Evolutionary conservation across 805 yeast species (phyloP).

Genomic region (Ogataea sp.): DNA sequence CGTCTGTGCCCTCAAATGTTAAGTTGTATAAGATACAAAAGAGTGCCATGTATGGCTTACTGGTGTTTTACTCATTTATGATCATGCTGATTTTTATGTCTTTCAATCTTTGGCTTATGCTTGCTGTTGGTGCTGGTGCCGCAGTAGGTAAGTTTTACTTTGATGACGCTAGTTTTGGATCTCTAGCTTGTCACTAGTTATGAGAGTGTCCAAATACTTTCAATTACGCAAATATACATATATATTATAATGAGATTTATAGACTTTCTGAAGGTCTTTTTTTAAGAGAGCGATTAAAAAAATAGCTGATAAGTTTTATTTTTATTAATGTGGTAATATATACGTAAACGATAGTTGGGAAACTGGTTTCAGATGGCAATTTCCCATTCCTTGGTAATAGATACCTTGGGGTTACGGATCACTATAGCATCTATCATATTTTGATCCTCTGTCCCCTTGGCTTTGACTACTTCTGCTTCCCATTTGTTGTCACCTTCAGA

Average conservation of each 20-base stretch:
- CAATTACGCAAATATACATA: too few species aligned
- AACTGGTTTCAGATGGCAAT: slow-evolving; percentile 10
- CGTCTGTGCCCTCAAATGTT: too few species aligned
- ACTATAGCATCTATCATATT: slow-evolving; percentile 14
- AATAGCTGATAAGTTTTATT: too few species aligned
- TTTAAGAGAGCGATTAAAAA: too few species aligned
- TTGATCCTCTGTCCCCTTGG: neutral
- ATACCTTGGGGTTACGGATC: slow-evolving; percentile 45
- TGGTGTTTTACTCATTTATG: slow-evolving; percentile 35
- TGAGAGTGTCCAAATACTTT: too few species aligned
- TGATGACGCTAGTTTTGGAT: slow-evolving; percentile 5
- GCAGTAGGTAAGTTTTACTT: slow-evolving; percentile 28
- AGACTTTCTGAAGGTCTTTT: too few species aligned
- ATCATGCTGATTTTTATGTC: slow-evolving; percentile 43
- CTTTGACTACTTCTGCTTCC: slow-evolving; percentile 21
- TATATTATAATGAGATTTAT: too few species aligned
- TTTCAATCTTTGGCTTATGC: slow-evolving; percentile 38
- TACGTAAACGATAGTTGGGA: too few species aligned
- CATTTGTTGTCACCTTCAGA: slow-evolving; percentile 30
- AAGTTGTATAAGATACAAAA: slow-evolving; percentile 16
- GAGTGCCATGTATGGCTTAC: slow-evolving; percentile 29
- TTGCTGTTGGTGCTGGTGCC: slow-evolving; percentile 34
- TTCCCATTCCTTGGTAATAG: slow-evolving; percentile 39
- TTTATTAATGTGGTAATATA: too few species aligned
- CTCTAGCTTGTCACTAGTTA: slow-evolving; percentile 19